A percentile compares a stretch with the other conserved stretches of the same genome.
phyloP scores from a whole-genome alignment of 2,329 filamentous ascomycete genomes.

The Sclerotinia nivalis region DNA sequence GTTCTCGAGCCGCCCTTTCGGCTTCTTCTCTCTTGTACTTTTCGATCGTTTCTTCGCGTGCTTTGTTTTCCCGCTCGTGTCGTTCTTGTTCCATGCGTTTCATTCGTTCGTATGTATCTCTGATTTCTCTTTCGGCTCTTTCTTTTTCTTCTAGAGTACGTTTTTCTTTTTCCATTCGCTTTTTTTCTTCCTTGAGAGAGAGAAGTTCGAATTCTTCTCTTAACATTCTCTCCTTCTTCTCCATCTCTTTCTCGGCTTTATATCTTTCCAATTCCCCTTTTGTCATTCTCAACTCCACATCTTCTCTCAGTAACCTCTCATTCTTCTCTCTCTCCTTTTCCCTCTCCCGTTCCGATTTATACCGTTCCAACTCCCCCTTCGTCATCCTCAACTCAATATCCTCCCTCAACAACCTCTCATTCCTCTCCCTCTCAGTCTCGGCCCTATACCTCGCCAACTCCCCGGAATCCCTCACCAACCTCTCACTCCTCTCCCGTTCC shows the following conservation, averaged over 20 bases:
- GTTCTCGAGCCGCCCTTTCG: constrained; percentile 34
- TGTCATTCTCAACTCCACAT: background rate
- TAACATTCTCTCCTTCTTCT: constrained; percentile 3
- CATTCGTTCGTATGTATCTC: constrained; percentile 44
- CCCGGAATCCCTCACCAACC: constrained; percentile 45
- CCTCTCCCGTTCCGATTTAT: constrained; percentile 1
- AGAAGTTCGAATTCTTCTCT: constrained; percentile 19
- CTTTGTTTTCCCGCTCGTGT: constrained; percentile 51
- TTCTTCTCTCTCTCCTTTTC: background rate
- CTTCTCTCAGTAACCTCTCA: constrained; percentile 10
- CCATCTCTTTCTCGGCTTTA: constrained; percentile 5
- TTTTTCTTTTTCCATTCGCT: constrained; percentile 18
- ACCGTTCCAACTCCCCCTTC: constrained; percentile 6
- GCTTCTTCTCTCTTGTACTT: constrained; percentile 41
- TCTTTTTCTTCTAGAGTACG: constrained; percentile 42
- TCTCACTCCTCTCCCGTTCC: constrained; percentile 45
- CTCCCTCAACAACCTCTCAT: constrained; percentile 50
- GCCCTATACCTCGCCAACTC: constrained; percentile 10
- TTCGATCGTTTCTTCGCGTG: constrained; percentile 52
- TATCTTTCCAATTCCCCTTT: constrained; percentile 13
- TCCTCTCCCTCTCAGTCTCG: constrained; percentile 1
- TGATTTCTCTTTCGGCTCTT: constrained; percentile 38
- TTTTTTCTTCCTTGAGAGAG: constrained; percentile 19
- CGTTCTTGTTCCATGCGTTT: constrained; percentile 43
- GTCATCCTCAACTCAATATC: constrained; percentile 14